These are phyloP conservation scores for Dalbergia oliveri DNA, from an alignment of 306 rosid species.

Conservation along the genomic window DNA sequence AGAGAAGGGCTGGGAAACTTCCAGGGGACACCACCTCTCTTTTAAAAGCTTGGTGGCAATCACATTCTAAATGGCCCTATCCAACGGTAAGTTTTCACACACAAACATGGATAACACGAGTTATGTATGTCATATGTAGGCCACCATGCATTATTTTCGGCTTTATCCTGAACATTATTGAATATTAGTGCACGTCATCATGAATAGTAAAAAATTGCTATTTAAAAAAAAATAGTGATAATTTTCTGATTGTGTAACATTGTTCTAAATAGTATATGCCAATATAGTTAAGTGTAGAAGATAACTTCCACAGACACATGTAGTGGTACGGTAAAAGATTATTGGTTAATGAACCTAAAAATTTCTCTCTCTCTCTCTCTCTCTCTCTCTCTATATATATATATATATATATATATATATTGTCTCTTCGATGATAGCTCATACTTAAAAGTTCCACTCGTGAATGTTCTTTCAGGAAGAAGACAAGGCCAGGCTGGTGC, in stretches of 20 bases:
- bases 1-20: slow-evolving; percentile 95
- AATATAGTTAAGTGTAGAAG: no score
- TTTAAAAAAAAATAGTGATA: no score
- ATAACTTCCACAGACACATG: no score
- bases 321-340: no score
- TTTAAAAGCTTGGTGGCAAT: slow-evolving; percentile 95
- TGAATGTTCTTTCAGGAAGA: slow-evolving; percentile 70
- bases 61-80: slow-evolving; percentile 99
- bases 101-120: no score
- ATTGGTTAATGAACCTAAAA: no score
- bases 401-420: neutral
- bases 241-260: no score
- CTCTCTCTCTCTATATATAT: no score
- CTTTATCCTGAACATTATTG: neutral
- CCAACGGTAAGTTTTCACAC: slow-evolving; percentile 71
- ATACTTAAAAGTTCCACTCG: neutral
- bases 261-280: no score
- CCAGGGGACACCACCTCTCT: slow-evolving; percentile 98
- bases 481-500: slow-evolving; percentile 89
- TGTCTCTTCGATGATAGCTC: slow-evolving; percentile 25
- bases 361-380: no score
- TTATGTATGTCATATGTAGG: neutral
- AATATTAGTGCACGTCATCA: no score
- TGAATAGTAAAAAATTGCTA: no score
- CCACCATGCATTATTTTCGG: neutral